Evolutionary conservation across 2,329 filamentous ascomycete genomes (phyloP).

Genomic region (Nannizziopsis barbatae): DNA sequence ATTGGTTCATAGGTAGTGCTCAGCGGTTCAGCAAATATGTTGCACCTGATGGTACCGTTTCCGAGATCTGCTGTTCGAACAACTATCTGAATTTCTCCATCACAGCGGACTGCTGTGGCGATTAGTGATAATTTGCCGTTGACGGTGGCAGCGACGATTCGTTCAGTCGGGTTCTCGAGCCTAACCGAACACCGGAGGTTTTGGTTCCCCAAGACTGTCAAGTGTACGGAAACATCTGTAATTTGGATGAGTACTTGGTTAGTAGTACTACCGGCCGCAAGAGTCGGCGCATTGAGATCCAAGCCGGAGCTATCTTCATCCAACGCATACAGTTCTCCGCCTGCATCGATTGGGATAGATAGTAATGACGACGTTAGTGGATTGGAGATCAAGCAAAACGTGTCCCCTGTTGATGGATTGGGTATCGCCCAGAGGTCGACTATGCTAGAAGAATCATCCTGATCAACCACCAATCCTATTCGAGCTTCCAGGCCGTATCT

Average conservation of each 20-base stretch:
- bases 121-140: slow-evolving; percentile 23
- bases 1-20: slow-evolving; percentile 28
- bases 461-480: slow-evolving; percentile 40
- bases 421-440: slow-evolving; percentile 37
- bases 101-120: slow-evolving; percentile 21
- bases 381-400: slow-evolving; percentile 34
- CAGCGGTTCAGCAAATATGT: slow-evolving; percentile 19
- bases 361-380: slow-evolving; percentile 32
- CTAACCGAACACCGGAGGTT: slow-evolving; percentile 18
- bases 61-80: slow-evolving; percentile 19
- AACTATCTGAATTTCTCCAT: slow-evolving; percentile 22
- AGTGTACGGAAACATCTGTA: slow-evolving; percentile 28
- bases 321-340: slow-evolving; percentile 31
- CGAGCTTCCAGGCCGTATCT: slow-evolving; percentile 59
- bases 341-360: slow-evolving; percentile 27
- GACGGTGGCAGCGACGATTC: slow-evolving; percentile 24
- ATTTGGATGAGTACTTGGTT: slow-evolving; percentile 33
- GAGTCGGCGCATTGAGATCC: slow-evolving; percentile 33
- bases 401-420: slow-evolving; percentile 23
- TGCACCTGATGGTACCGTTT: slow-evolving; percentile 17
- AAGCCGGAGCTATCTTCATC: slow-evolving; percentile 32
- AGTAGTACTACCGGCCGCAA: slow-evolving; percentile 33
- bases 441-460: slow-evolving; percentile 33
- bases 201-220: slow-evolving; percentile 21
- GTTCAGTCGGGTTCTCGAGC: slow-evolving; percentile 18